Conservation (phyloP, 2,329 filamentous ascomycete species). For the Diaporthe sp. region DNA sequence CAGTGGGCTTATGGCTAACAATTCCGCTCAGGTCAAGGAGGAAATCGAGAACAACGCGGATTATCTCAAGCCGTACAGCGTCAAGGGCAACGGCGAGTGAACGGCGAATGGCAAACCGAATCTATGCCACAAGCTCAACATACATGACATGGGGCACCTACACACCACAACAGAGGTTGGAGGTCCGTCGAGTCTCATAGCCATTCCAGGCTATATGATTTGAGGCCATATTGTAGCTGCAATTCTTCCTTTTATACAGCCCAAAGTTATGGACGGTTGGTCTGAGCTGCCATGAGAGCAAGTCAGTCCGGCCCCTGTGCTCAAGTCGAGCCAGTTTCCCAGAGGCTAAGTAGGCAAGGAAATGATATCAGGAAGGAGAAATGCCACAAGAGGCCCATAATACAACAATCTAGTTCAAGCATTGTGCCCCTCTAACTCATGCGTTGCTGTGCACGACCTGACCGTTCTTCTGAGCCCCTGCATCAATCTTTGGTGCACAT, state of each 20-base stretch:
- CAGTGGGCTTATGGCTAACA: slow-evolving; percentile 17
- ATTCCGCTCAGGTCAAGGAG: slow-evolving; percentile 81
- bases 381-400: background rate
- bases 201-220: background rate
- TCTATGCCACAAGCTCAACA: background rate
- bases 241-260: background rate
- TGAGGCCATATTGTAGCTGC: slow-evolving; percentile 4
- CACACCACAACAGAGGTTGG: background rate
- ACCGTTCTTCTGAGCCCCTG: background rate
- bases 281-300: slow-evolving; percentile 8
- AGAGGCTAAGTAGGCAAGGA: background rate
- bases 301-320: background rate
- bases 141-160: background rate
- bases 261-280: background rate
- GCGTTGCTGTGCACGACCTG: background rate
- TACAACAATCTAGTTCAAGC: slow-evolving; percentile 3
- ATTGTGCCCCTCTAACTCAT: background rate
- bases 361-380: background rate
- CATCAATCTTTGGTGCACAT: background rate
- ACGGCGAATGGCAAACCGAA: background rate
- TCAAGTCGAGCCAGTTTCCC: background rate
- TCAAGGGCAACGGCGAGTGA: slow-evolving; percentile 59
- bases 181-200: background rate
- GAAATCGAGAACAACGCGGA: slow-evolving; percentile 87
- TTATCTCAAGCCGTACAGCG: slow-evolving; percentile 83